phyloP scores from a whole-genome alignment of 2,329 filamentous ascomycete species.

The Penicillium verrucosum region DNA sequence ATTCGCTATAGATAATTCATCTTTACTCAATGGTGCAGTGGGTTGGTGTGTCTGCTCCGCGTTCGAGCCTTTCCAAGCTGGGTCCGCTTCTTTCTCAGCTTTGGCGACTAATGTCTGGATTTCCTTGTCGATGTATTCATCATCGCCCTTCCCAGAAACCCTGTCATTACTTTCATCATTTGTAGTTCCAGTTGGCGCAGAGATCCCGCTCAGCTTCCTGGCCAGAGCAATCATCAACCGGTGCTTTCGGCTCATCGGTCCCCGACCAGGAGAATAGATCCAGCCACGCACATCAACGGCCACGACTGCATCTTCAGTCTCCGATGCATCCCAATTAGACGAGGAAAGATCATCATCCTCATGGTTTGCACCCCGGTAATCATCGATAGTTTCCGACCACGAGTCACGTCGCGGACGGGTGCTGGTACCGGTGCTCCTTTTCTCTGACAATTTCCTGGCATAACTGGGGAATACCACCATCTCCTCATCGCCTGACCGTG shows the following conservation, averaged over 20 bases:
- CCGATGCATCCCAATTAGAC: constrained; percentile 72
- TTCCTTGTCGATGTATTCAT: constrained; percentile 68
- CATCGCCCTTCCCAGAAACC: constrained; percentile 45
- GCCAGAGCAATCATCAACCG: constrained; percentile 82
- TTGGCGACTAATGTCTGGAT: constrained; percentile 71
- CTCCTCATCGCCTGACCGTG: constrained; percentile 77
- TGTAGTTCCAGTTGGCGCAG: constrained; percentile 54
- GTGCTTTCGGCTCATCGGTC: constrained; percentile 82
- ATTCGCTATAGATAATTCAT: constrained; percentile 77
- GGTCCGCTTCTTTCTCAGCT: constrained; percentile 68
- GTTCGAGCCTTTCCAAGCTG: constrained; percentile 65
- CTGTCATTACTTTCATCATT: constrained; percentile 41
- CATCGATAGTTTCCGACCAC: constrained; percentile 34
- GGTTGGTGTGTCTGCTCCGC: constrained; percentile 40
- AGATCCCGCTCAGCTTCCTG: constrained; percentile 80
- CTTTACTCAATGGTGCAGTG: constrained; percentile 57
- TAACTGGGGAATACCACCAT: constrained; percentile 96
- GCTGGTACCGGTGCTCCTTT: constrained; percentile 35
- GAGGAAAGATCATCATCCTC: constrained; percentile 65
- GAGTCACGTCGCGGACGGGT: constrained; percentile 29
- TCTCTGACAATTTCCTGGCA: constrained; percentile 65
- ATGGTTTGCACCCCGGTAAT: constrained; percentile 37
- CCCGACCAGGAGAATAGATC: constrained; percentile 83
- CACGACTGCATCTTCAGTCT: constrained; percentile 80
- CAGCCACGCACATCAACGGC: constrained; percentile 95